phyloP scores from a whole-genome alignment of 352 stramenopile genomes.

The Pythium dissotocum region DNA sequence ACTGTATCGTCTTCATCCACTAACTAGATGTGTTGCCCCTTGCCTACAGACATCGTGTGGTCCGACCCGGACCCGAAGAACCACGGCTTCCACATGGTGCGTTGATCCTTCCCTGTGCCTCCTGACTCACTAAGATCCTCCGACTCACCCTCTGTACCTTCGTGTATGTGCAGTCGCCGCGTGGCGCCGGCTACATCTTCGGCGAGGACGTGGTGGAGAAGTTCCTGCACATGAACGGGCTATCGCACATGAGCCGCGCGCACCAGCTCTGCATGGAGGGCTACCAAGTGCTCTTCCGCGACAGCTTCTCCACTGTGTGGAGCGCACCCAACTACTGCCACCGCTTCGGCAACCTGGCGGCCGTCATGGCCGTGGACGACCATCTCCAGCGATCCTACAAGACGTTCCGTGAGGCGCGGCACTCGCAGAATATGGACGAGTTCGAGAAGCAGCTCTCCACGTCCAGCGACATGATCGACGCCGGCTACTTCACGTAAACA shows the following conservation, averaged over 20 bases:
- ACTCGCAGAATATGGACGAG: constrained; percentile 65
- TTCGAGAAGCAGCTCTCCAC: constrained; percentile 60
- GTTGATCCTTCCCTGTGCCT: neutral
- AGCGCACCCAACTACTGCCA: constrained; percentile 95
- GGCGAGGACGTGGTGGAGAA: constrained; percentile 87
- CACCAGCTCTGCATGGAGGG: constrained; percentile 94
- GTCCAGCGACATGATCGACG: constrained; percentile 79
- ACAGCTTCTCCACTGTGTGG: constrained; percentile 92
- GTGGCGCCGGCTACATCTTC: constrained; percentile 87
- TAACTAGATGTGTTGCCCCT: neutral
- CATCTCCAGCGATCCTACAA: constrained; percentile 73
- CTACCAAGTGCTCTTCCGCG: constrained; percentile 92
- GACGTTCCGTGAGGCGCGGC: constrained; percentile 78
- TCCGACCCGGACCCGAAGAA: constrained; percentile 74
- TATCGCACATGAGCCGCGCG: constrained; percentile 84
- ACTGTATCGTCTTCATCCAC: neutral
- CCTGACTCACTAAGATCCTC: neutral
- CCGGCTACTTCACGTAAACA: constrained; percentile 75
- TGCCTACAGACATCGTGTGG: constrained; percentile 67
- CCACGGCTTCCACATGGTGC: constrained; percentile 32
- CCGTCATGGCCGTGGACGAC: constrained; percentile 94
- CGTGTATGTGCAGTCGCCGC: constrained; percentile 42
- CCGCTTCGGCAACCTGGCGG: constrained; percentile 95
- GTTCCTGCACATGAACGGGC: constrained; percentile 88
- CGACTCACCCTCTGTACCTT: neutral